Evolutionary conservation across 164 flowering plant genomes (phyloP).

Genomic region (Amborella trichopoda): DNA sequence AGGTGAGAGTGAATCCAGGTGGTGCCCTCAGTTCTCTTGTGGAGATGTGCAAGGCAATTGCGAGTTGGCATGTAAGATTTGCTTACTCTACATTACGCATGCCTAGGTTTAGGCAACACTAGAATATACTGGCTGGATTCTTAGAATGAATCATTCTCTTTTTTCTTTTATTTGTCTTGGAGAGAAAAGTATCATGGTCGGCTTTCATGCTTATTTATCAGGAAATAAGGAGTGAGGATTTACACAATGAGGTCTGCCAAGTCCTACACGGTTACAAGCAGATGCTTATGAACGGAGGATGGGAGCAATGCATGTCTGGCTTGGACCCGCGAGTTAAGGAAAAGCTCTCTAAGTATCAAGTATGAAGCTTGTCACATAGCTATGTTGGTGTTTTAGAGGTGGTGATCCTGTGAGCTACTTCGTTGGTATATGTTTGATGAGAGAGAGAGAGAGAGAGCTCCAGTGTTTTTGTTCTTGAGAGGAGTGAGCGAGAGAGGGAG

Average conservation of each 20-base stretch:
- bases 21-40: slow-evolving; percentile 84
- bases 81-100: too few species aligned
- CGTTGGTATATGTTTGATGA: neutral
- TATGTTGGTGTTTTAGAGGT: neutral
- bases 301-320: slow-evolving; percentile 93
- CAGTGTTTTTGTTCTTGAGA: too few species aligned
- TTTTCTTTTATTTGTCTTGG: too few species aligned
- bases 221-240: slow-evolving; percentile 94
- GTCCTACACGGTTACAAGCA: slow-evolving; percentile 89
- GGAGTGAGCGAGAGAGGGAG: too few species aligned
- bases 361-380: slow-evolving; percentile 17
- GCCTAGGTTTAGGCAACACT: too few species aligned
- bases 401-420: neutral
- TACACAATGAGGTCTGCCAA: slow-evolving; percentile 86
- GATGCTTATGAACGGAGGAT: slow-evolving; percentile 82
- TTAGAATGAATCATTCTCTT: too few species aligned
- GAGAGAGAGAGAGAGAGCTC: too few species aligned
- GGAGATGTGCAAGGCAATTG: slow-evolving; percentile 81
- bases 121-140: too few species aligned
- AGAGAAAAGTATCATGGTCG: too few species aligned
- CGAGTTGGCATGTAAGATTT: slow-evolving; percentile 99
- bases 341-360: slow-evolving; percentile 56
- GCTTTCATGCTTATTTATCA: slow-evolving; percentile 14
- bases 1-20: slow-evolving; percentile 88
- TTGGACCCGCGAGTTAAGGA: slow-evolving; percentile 82